A percentile compares a stretch with the other conserved stretches of the same genome.
These are phyloP conservation scores for Oehlia diaphana DNA, from an alignment of 192 early-diverging fungal genomes.

Conservation along the genomic window DNA sequence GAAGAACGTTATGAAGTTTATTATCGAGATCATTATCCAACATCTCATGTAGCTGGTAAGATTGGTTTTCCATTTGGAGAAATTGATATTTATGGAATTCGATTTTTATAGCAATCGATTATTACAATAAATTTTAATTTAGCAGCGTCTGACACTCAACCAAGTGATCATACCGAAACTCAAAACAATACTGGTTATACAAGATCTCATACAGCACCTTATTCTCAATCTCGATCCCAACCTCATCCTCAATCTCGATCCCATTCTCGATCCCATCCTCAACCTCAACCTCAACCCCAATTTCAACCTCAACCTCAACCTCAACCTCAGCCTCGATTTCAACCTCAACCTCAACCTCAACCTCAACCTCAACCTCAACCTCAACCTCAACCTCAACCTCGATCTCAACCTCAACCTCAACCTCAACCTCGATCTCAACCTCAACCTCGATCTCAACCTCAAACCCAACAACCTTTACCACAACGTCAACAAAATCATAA, in stretches of 20 bases:
- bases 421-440: not conserved
- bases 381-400: not conserved
- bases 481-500: conserved; percentile 10
- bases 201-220: not conserved
- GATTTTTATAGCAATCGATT: not conserved
- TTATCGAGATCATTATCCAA: conserved; percentile 23
- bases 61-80: not conserved
- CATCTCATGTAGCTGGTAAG: not conserved
- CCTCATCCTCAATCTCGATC: not conserved
- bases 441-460: not conserved
- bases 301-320: not conserved
- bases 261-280: not conserved
- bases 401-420: not conserved
- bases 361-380: not conserved
- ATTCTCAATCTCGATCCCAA: too few species aligned
- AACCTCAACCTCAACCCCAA: not conserved
- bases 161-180: too few species aligned
- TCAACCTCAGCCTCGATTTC: not conserved
- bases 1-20: conserved; percentile 10
- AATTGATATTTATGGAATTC: too few species aligned
- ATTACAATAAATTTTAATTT: too few species aligned
- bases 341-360: not conserved
- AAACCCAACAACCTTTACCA: not conserved
- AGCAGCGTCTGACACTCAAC: too few species aligned
- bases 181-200: not conserved